phyloP scores from a whole-genome alignment of 495 filamentous ascomycete species.

The Hypoxylon fragiforme region DNA sequence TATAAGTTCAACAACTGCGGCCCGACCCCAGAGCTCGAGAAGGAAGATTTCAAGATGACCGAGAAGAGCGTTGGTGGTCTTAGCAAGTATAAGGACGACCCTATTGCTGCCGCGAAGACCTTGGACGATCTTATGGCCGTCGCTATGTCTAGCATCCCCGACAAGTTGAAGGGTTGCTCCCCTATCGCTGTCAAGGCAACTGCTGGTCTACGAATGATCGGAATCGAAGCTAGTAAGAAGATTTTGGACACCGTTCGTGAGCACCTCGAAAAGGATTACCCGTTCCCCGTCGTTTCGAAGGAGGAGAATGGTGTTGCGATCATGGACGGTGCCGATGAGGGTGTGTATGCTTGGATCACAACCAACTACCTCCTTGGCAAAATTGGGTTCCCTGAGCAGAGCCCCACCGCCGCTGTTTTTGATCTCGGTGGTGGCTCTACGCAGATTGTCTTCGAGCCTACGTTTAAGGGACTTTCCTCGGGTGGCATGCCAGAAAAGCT shows the following conservation, averaged over 20 bases:
- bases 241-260: slow-evolving; percentile 84
- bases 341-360: slow-evolving; percentile 99
- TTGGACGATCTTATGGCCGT: slow-evolving; percentile 85
- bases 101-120: slow-evolving; percentile 84
- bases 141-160: slow-evolving; percentile 79
- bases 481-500: slow-evolving; percentile 90
- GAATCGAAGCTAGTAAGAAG: slow-evolving; percentile 74
- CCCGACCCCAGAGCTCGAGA: slow-evolving; percentile 88
- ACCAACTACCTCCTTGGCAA: slow-evolving; percentile 97
- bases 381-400: slow-evolving; percentile 89
- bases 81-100: slow-evolving; percentile 81
- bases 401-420: slow-evolving; percentile 88
- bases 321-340: slow-evolving; percentile 94
- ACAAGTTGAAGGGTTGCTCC: slow-evolving; percentile 82
- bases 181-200: slow-evolving; percentile 97
- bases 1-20: slow-evolving; percentile 99
- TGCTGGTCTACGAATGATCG: slow-evolving; percentile 84
- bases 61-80: slow-evolving; percentile 79
- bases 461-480: slow-evolving; percentile 68
- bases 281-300: slow-evolving; percentile 87
- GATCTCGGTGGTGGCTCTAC: slow-evolving; percentile 93
- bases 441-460: slow-evolving; percentile 97
- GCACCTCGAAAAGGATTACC: slow-evolving; percentile 85
- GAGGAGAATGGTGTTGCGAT: slow-evolving; percentile 86
- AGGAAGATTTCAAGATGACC: slow-evolving; percentile 89